These are phyloP conservation scores for Kickxella alabastrina DNA, from an alignment of 192 early-diverging fungal genomes.

Conservation along the genomic window DNA sequence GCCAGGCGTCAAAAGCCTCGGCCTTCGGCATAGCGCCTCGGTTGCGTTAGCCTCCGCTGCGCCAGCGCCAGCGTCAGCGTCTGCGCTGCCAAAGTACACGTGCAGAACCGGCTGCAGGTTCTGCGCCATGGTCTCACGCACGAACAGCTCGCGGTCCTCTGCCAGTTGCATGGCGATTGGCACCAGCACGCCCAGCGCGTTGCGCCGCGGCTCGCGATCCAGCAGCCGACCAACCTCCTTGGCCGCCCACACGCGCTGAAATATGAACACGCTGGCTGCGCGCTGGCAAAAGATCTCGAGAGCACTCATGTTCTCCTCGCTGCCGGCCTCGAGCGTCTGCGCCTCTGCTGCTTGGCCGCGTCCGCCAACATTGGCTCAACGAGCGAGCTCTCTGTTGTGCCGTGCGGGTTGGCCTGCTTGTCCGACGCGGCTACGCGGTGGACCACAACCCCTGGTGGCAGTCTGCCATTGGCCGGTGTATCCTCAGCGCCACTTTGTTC, in stretches of 20 bases:
- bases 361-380: slow-evolving; percentile 44
- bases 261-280: slow-evolving; percentile 40
- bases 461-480: neutral
- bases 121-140: slow-evolving; percentile 51
- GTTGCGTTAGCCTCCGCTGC: neutral
- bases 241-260: slow-evolving; percentile 51
- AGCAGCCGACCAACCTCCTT: slow-evolving; percentile 38
- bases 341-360: slow-evolving; percentile 40
- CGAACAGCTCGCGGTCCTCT: slow-evolving; percentile 48
- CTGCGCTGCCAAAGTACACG: slow-evolving; percentile 17
- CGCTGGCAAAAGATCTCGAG: slow-evolving; percentile 46
- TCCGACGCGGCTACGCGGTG: slow-evolving; percentile 41
- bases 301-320: slow-evolving; percentile 42
- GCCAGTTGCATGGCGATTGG: slow-evolving; percentile 49
- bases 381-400: slow-evolving; percentile 32
- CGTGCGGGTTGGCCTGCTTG: slow-evolving; percentile 35
- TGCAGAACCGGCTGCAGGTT: slow-evolving; percentile 34
- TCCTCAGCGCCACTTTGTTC: no score
- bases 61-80: neutral
- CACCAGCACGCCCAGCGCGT: slow-evolving; percentile 31
- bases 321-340: slow-evolving; percentile 25
- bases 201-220: neutral
- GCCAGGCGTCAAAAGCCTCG: slow-evolving; percentile 45
- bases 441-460: slow-evolving; percentile 31
- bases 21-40: neutral